A percentile compares a stretch with the other conserved stretches of the same genome.
Conservation (phyloP, 192 early-diverging fungal species). For the Coemansia sp. region DNA sequence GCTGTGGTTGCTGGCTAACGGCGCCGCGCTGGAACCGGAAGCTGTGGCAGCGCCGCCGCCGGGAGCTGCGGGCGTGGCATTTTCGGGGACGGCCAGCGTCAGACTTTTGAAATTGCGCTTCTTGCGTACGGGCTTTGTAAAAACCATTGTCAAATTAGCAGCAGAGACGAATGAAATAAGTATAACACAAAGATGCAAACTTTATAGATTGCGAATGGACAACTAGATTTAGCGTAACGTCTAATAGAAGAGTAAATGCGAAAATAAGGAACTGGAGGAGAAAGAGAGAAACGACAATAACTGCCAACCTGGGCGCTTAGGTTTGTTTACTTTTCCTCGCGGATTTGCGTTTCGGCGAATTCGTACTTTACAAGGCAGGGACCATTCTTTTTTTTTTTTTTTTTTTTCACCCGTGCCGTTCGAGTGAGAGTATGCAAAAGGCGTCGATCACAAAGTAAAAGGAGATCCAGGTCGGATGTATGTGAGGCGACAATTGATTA, state of each 20-base stretch:
- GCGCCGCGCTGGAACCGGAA: neutral
- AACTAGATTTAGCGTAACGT: neutral
- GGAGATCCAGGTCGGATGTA: neutral
- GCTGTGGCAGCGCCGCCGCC: conserved; percentile 13
- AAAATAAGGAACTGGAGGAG: neutral
- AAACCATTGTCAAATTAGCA: conserved; percentile 21
- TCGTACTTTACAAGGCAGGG: neutral
- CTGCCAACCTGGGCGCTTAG: neutral
- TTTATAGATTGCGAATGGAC: conserved; percentile 3
- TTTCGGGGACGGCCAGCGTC: conserved; percentile 37
- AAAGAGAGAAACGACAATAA: neutral
- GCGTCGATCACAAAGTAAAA: neutral
- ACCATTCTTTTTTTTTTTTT: neutral
- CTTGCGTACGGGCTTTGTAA: conserved; percentile 50
- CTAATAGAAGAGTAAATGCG: neutral
- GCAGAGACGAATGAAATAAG: neutral
- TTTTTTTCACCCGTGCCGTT: neutral
- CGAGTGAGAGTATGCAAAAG: neutral
- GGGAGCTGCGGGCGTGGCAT: conserved; percentile 12
- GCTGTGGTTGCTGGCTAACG: conserved; percentile 15
- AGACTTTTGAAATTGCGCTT: conserved; percentile 57
- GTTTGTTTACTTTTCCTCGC: conserved; percentile 9
- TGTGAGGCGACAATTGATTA: neutral
- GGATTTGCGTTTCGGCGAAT: neutral
- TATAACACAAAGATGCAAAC: neutral